Evolutionary conservation across 202 grass and related monocot species (phyloP), one percentile per base, ranked within the genome.

Genomic region (Panicum hallii): DNA sequence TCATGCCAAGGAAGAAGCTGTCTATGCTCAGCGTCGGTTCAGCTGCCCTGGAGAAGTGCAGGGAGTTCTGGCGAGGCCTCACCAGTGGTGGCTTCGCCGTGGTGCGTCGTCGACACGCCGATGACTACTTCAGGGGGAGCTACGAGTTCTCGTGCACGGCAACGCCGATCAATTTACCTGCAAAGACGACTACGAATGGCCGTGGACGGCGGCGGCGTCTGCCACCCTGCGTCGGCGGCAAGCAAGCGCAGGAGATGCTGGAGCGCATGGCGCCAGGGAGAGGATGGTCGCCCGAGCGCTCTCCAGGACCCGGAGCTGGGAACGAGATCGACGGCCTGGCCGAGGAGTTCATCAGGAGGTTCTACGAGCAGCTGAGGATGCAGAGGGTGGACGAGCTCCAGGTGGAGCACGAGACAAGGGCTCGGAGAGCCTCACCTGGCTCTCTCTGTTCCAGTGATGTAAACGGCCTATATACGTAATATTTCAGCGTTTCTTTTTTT

Each of bases 281-380:
- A 22, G 26, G 22, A 45, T 14, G 40, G 7, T 85, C 66, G 6
- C 75, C 54, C 8, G 50, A 67, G 52, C 9, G 50, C 2, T 48
- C 73, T 2, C 36, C 64, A 20, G 75, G 6, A 16, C 28, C 11
- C 28, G 43, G 28, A 38, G 40, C 3, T 1, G 63, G 6, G 26
- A 53, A 75, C 44, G 72, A 82, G 72, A 77, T 87, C 45, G 72
- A 87, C 36, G 77, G 67, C 65, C 56, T 78, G 45, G 92, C 90
- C 44, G 87, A 94, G 81, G 88, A 88, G 56, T 94, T 94, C 82
- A 91, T 91, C 43, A 78, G n/a, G 20, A 68, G 78, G 73, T 91
- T 91, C 68, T 74, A 67, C 60, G 69, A 82, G 57, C 82, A 91
- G 71, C 86, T 88, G 65, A 83, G 80, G 73, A 54, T 40, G 78